Conservation (phyloP, 345 rosid species). For the Arabidopsis thaliana region DNA sequence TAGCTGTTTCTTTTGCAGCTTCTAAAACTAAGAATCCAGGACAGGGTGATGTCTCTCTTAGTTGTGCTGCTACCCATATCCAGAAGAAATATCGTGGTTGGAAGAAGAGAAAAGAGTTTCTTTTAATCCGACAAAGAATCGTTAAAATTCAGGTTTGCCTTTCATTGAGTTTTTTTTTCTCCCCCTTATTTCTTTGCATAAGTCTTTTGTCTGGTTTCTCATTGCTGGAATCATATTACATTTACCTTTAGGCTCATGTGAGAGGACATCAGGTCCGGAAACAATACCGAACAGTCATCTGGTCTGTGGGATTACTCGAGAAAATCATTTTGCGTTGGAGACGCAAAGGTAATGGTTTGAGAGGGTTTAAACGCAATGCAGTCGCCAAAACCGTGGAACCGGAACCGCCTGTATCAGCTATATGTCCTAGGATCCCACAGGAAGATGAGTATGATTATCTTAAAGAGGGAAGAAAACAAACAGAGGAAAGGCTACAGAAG, state of each 20-base stretch:
- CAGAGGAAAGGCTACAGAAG: slow-evolving; percentile 80
- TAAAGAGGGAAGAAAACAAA: slow-evolving; percentile 87
- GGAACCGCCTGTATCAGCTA: slow-evolving; percentile 39
- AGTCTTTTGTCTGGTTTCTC: slow-evolving; percentile 6
- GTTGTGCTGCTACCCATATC: slow-evolving; percentile 81
- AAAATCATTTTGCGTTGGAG: slow-evolving; percentile 94
- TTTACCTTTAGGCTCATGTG: slow-evolving; percentile 70
- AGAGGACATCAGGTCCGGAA: slow-evolving; percentile 94
- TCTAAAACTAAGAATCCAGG: slow-evolving; percentile 52
- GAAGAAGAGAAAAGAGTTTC: slow-evolving; percentile 86
- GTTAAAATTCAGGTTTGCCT: slow-evolving; percentile 84
- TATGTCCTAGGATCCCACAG: slow-evolving; percentile 19
- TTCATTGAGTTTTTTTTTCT: not conserved
- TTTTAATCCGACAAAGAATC: slow-evolving; percentile 77
- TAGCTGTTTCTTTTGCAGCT: slow-evolving; percentile 61
- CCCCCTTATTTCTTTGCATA: not conserved
- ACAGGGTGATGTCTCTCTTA: slow-evolving; percentile 52
- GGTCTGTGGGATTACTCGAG: slow-evolving; percentile 94
- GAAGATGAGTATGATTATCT: slow-evolving; percentile 93
- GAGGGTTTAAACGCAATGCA: slow-evolving; percentile 71
- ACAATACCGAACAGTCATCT: slow-evolving; percentile 66
- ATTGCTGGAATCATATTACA: slow-evolving; percentile 16
- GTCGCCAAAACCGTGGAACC: slow-evolving; percentile 49
- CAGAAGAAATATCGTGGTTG: slow-evolving; percentile 93
- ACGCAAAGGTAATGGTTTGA: slow-evolving; percentile 86